phyloP scores from a whole-genome alignment of 306 rosid species.

The Fragaria iinumae region DNA sequence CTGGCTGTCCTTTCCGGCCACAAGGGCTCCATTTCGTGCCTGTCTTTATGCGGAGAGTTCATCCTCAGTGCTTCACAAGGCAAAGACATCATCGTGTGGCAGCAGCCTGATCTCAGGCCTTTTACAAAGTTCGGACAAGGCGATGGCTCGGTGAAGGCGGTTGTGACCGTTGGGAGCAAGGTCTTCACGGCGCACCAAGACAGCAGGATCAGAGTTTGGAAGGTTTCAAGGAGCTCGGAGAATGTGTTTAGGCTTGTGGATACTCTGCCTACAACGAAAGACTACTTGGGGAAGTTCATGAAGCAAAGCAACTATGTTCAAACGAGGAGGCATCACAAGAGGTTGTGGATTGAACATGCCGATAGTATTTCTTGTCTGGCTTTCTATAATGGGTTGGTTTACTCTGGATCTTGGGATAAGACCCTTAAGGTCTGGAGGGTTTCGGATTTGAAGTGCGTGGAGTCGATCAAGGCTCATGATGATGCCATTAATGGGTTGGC shows the following conservation, averaged over 20 bases:
- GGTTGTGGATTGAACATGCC: constrained; percentile 82
- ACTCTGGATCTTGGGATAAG: constrained; percentile 96
- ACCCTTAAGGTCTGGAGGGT: constrained; percentile 80
- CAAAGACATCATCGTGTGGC: constrained; percentile 85
- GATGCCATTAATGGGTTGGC: constrained; percentile 86
- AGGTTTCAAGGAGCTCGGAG: constrained; percentile 74
- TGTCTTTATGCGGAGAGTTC: constrained; percentile 91
- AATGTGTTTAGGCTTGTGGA: constrained; percentile 63
- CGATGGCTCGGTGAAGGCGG: constrained; percentile 79
- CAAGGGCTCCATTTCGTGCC: constrained; percentile 70
- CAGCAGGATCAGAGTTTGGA: constrained; percentile 82
- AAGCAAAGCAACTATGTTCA: constrained; percentile 85
- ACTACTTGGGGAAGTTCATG: constrained; percentile 82
- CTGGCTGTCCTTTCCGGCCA: constrained; percentile 77
- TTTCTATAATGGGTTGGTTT: constrained; percentile 57
- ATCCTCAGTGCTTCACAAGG: constrained; percentile 86
- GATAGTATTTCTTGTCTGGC: constrained; percentile 88
- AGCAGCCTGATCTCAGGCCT: constrained; percentile 72
- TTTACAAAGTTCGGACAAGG: constrained; percentile 85
- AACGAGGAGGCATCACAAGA: constrained; percentile 78
- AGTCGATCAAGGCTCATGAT: constrained; percentile 84
- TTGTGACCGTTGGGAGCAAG: constrained; percentile 58
- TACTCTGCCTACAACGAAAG: constrained; percentile 77
- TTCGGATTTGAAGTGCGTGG: constrained; percentile 83
- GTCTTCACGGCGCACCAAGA: constrained; percentile 91